These are phyloP conservation scores for Herpetomonas samuelpessoai DNA, from an alignment of 208 protist genomes.

Conservation along the genomic window DNA sequence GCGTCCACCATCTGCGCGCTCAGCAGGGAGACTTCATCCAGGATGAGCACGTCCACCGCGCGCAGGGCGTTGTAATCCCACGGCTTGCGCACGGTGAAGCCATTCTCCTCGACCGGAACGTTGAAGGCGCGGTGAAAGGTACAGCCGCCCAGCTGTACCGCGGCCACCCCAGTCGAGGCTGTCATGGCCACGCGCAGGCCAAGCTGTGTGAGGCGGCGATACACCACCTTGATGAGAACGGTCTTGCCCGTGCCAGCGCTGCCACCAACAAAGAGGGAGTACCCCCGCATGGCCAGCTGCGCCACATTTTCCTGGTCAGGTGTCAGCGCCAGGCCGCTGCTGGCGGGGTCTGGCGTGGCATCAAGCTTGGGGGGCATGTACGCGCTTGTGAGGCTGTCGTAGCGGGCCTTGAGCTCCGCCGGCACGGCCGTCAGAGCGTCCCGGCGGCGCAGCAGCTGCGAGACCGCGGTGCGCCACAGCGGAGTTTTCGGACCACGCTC, in stretches of 20 bases:
- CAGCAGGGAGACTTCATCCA: slow-evolving; percentile 93
- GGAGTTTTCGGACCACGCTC: neutral
- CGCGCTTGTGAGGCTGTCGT: slow-evolving; percentile 37
- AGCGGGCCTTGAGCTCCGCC: slow-evolving; percentile 49
- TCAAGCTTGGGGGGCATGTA: slow-evolving; percentile 83
- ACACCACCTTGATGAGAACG: slow-evolving; percentile 80
- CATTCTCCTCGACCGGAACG: slow-evolving; percentile 33
- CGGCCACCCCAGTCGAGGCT: slow-evolving; percentile 87
- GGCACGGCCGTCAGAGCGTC: slow-evolving; percentile 50
- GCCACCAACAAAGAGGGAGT: slow-evolving; percentile 81
- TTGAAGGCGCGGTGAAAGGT: slow-evolving; percentile 91
- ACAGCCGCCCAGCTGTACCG: slow-evolving; percentile 87
- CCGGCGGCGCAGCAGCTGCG: slow-evolving; percentile 33
- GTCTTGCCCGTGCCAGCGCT: slow-evolving; percentile 91
- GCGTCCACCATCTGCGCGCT: slow-evolving; percentile 75
- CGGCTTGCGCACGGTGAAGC: slow-evolving; percentile 3
- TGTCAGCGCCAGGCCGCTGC: slow-evolving; percentile 41
- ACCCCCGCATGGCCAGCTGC: slow-evolving; percentile 56
- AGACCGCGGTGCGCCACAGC: slow-evolving; percentile 45
- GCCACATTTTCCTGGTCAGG: slow-evolving; percentile 69
- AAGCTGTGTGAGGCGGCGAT: slow-evolving; percentile 41
- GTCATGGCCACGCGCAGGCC: slow-evolving; percentile 87
- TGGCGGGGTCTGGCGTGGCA: slow-evolving; percentile 43
- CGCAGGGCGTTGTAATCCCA: slow-evolving; percentile 83
- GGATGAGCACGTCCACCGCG: slow-evolving; percentile 86